Evolutionary conservation across 768 basidiomycete species (phyloP), one percentile per base, ranked within the genome.

Genomic region (Boletus coccyginus): DNA sequence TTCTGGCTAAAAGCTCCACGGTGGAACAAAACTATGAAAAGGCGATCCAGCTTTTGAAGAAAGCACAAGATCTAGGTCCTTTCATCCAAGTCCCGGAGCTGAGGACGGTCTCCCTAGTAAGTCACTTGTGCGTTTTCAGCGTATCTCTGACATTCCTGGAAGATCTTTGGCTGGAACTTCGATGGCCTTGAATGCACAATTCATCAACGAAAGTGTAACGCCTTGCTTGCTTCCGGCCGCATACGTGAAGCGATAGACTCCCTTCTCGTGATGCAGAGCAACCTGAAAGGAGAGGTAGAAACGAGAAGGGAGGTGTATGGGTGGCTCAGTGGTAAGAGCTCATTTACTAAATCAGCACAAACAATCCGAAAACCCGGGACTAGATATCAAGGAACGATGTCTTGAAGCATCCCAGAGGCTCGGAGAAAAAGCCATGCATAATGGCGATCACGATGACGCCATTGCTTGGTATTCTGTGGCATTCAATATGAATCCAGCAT

Each of bases 101-200:
- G 17, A 42, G 9, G n/a, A 54, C 36, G 5, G 47, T 62, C 4
- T 44, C 46, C 2, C 43, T 60, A 0, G 58, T 57, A 49, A 52
- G 55, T 11, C 6, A 5, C 19, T 51, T 7, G 31, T 48, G 8
- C 7, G 10, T 24, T 40, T 44, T 19, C 7, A 2, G 16, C 14
- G 5, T 41, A 8, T 42, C 13, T 31, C 39, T 55, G 19, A 58
- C 41, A 7, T 19, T 5, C n/a, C 24, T 41, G 36, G 39, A 56
- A 62, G 61, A 32, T 62, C 11, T 57, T 60, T 32, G 61, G 58
- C 10, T 60, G 58, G 61, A 29, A 56, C n/a, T 19, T 62, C n/a
- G 51, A 46, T 33, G 41, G 29, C 3, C 50, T 57, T 8, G 3
- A 31, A 19, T n/a, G 9, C 11, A 49, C 0, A 29, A 43, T 53